These are phyloP conservation scores for Ceratocystis ficicola DNA, from an alignment of 2,329 filamentous ascomycete genomes.

Conservation along the genomic window DNA sequence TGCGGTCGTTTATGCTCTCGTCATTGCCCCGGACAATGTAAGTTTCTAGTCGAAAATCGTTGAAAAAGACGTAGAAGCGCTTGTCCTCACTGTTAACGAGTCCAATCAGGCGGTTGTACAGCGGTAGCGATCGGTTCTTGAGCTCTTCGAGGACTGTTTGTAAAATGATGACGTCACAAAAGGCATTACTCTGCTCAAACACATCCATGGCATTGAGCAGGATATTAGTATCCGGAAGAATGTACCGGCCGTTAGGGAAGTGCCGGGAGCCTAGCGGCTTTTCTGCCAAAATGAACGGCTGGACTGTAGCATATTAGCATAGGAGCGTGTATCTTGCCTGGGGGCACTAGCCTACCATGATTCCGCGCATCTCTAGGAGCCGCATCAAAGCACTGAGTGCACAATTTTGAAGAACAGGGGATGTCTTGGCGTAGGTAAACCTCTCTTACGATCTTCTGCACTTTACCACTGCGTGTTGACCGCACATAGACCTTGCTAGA, in stretches of 20 bases:
- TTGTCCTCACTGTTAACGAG: conserved; percentile 94
- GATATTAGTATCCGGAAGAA: conserved; percentile 92
- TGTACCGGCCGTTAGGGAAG: conserved; percentile 80
- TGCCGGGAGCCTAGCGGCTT: conserved; percentile 70
- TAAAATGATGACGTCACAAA: conserved; percentile 92
- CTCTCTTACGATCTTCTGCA: conserved; percentile 96
- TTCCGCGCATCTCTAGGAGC: conserved; percentile 71
- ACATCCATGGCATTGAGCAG: conserved; percentile 93
- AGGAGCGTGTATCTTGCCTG: not conserved
- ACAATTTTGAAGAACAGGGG: conserved; percentile 87
- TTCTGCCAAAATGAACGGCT: conserved; percentile 78
- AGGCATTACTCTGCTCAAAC: conserved; percentile 81
- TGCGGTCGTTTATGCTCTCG: conserved; percentile 91
- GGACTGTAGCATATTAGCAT: conserved; percentile 32
- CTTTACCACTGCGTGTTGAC: conserved; percentile 89
- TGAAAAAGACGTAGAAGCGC: conserved; percentile 97
- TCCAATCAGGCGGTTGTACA: conserved; percentile 85
- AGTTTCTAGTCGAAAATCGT: conserved; percentile 90
- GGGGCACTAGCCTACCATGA: conserved; percentile 45
- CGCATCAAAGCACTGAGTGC: conserved; percentile 57
- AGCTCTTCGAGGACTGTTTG: conserved; percentile 96
- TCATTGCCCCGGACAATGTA: conserved; percentile 61
- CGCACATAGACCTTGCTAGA: conserved; percentile 93
- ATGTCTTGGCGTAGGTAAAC: conserved; percentile 94
- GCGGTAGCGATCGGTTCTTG: conserved; percentile 79